These are phyloP conservation scores for Coelastrella sp. DNA, from an alignment of 139 green algal genomes.

Conservation along the genomic window DNA sequence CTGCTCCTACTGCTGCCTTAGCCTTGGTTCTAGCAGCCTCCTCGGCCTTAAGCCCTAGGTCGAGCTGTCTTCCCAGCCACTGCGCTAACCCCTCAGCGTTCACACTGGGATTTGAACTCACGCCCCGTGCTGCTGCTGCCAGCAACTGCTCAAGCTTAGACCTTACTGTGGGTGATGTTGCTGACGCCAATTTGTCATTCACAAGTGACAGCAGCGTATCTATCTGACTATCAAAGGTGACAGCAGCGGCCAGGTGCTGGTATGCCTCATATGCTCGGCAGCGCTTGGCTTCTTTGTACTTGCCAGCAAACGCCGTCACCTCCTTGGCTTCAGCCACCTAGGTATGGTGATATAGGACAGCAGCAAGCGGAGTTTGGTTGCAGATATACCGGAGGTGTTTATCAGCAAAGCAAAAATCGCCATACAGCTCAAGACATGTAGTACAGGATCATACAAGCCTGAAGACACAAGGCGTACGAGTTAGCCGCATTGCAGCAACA, in stretches of 20 bases:
- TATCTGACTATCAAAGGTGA: slow-evolving; percentile 68
- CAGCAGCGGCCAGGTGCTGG: slow-evolving; percentile 73
- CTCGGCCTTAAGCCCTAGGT: slow-evolving; percentile 53
- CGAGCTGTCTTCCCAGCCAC: slow-evolving; percentile 66
- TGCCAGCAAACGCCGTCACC: slow-evolving; percentile 72
- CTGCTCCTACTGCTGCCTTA: slow-evolving; percentile 46
- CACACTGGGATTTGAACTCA: slow-evolving; percentile 78
- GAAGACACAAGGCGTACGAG: not conserved
- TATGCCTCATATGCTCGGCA: slow-evolving; percentile 80
- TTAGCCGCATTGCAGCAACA: not conserved
- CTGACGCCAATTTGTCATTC: slow-evolving; percentile 61
- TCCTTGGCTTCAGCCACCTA: slow-evolving; percentile 83
- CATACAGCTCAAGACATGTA: no score
- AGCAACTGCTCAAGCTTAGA: slow-evolving; percentile 83
- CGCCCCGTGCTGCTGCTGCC: slow-evolving; percentile 71
- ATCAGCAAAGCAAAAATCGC: no score
- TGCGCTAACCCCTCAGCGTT: slow-evolving; percentile 66
- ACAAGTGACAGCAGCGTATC: slow-evolving; percentile 49
- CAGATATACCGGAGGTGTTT: no score
- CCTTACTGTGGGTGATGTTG: slow-evolving; percentile 64
- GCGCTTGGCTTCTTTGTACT: slow-evolving; percentile 86
- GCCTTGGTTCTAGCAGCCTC: slow-evolving; percentile 57
- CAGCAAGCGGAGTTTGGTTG: no score
- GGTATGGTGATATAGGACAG: no score
- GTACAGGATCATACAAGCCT: not conserved